A percentile compares a stretch with the other conserved stretches of the same genome.
These are phyloP conservation scores for Circinella umbellata DNA, from an alignment of 371 early-diverging fungal genomes.

Conservation along the genomic window DNA sequence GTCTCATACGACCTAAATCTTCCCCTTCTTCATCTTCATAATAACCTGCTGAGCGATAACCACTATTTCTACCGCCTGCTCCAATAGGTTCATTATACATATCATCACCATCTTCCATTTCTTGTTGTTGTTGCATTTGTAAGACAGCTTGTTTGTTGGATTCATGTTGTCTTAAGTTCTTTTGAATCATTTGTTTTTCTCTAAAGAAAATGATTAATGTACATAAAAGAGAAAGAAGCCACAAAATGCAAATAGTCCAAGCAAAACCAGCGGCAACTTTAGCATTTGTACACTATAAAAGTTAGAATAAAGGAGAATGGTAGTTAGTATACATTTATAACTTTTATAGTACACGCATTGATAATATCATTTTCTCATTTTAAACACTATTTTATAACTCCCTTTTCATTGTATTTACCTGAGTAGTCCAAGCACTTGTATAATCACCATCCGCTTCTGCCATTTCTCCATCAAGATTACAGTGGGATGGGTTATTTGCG, in stretches of 20 bases:
- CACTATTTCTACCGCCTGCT: constrained; percentile 10
- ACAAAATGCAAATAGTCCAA: constrained; percentile 51
- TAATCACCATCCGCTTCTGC: constrained; percentile 20
- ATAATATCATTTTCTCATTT: not conserved
- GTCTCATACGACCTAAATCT: constrained; percentile 27
- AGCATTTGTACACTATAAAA: constrained; percentile 41
- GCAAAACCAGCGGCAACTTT: constrained; percentile 48
- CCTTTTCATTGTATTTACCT: constrained; percentile 31
- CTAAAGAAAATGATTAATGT: constrained; percentile 40
- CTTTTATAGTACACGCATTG: too few relatives aligned
- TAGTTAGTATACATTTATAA: too few relatives aligned
- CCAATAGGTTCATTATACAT: constrained; percentile 1
- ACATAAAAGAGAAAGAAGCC: constrained; percentile 39
- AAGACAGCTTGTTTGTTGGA: constrained; percentile 36
- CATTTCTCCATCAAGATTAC: constrained; percentile 25
- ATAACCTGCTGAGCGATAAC: constrained; percentile 19
- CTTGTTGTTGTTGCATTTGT: constrained; percentile 22
- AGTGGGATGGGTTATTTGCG: constrained; percentile 30
- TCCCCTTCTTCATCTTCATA: constrained; percentile 28
- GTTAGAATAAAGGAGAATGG: not conserved
- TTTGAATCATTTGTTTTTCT: constrained; percentile 47
- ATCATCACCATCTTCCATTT: constrained; percentile 22
- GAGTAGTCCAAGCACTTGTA: constrained; percentile 36
- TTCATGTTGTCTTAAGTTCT: constrained; percentile 45
- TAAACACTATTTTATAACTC: not conserved